A percentile compares a stretch with the other conserved stretches of the same genome.
Evolutionary conservation across 1,284 basidiomycete genomes (phyloP).

Genomic region (Leccinum solheimii): DNA sequence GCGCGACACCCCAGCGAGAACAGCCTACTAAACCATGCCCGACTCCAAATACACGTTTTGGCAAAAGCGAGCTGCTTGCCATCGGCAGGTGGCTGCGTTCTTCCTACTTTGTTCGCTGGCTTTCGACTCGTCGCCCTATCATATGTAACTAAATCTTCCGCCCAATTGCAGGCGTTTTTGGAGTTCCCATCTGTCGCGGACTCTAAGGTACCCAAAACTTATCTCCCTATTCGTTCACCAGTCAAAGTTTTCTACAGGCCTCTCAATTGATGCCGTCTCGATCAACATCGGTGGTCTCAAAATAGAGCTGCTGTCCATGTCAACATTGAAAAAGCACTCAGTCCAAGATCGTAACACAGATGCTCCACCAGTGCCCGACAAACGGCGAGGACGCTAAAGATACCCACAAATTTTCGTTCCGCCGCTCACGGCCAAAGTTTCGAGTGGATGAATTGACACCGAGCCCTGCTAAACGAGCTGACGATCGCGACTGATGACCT

Average conservation of each 20-base stretch:
- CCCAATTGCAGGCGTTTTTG: neutral
- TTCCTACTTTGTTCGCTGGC: neutral
- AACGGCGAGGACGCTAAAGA: neutral
- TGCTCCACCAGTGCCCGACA: neutral
- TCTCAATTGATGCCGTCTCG: neutral
- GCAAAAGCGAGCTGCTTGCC: neutral
- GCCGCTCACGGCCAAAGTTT: neutral
- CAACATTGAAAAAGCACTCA: neutral
- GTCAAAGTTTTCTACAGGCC: neutral
- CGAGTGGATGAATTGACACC: neutral
- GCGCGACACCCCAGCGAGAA: neutral
- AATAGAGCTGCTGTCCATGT: neutral
- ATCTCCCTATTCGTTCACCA: neutral
- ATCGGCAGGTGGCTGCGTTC: neutral
- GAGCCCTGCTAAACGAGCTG: neutral
- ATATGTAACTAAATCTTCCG: neutral
- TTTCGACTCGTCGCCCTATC: neutral
- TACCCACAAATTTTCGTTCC: neutral
- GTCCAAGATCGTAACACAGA: too few species aligned
- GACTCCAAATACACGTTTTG: neutral
- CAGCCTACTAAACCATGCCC: neutral
- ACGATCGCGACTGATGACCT: neutral
- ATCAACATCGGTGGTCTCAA: neutral
- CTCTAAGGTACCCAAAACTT: neutral
- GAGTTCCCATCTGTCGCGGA: neutral